Evolutionary conservation across 805 yeast species (phyloP).

Genomic region (Vanderwaltozyma polyspora): DNA sequence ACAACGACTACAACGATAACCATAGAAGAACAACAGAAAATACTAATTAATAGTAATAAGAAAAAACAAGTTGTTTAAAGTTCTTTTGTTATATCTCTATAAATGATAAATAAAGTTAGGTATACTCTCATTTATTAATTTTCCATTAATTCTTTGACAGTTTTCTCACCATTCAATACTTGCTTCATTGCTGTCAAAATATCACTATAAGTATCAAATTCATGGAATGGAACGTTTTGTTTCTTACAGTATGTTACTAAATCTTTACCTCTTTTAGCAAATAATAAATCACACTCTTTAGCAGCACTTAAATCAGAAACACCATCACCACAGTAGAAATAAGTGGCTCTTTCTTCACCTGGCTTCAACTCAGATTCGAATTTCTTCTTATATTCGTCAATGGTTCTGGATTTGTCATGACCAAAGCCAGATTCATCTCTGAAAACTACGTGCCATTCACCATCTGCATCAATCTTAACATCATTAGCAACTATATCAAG

Average conservation of each 20-base stretch:
- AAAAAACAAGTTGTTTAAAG: too few species aligned
- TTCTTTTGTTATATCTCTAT: too few species aligned
- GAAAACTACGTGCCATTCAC: conserved; percentile 74
- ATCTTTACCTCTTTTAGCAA: conserved; percentile 89
- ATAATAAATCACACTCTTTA: conserved; percentile 81
- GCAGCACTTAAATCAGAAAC: conserved; percentile 94
- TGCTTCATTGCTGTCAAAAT: conserved; percentile 52
- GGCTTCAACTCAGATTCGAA: conserved; percentile 21
- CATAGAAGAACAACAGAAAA: too few species aligned
- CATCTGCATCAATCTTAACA: conserved; percentile 44
- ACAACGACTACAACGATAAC: too few species aligned
- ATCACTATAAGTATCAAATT: conserved; percentile 66
- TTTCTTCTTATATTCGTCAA: conserved; percentile 34
- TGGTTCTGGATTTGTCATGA: conserved; percentile 85
- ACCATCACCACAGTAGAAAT: conserved; percentile 96
- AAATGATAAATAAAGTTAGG: too few species aligned
- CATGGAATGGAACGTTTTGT: conserved; percentile 74
- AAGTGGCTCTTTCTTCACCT: conserved; percentile 40
- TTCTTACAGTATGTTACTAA: conserved; percentile 72
- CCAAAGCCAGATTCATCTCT: conserved; percentile 84
- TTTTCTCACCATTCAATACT: conserved; percentile 33
- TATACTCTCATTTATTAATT: too few species aligned
- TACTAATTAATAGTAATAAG: too few species aligned
- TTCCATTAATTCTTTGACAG: conserved; percentile 25
- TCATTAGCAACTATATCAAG: conserved; percentile 78